Base-by-base conservation (phyloP, 495 filamentous ascomycete species). In the Neurospora sp. region DNA sequence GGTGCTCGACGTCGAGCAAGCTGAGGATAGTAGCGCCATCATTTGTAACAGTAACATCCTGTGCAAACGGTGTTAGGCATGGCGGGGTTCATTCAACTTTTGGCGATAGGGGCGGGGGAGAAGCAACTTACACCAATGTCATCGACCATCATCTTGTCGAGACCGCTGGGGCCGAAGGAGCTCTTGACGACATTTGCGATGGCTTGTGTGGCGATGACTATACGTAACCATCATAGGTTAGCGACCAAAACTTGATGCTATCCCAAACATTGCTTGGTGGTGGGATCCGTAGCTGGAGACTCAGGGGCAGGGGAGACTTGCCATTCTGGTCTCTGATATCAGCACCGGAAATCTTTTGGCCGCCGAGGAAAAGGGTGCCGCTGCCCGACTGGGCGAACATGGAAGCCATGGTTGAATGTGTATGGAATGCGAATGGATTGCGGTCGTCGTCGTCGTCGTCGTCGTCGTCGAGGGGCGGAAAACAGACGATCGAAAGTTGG, bases 131-230 rank as follows among this genome's bases (percentile, higher is more conserved):
- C 92, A 78, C 96, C 96, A 81, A 98, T 98, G 80, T 99, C 96
- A 83, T 99, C 96, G 79, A 99, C 96, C 96, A 99, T 98, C 96
- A 99, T 98, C 89, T 99, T 99, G 80, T 99, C 96, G 76, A 99
- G 85, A 40, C 96, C 96, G 73, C 93, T 97, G 73, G 96, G 96
- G 48, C 96, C 96, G 82, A 98, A 99, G 17, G 96, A 99, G 84
- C 92, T 97, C 85, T 97, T 98, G 81, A 99, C 94, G 71, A 98
- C 93, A 91, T 98, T 98, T 82, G 96, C 92, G 81, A 99, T 98
- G 66, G 94, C 94, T 82, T 97, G 93, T 59, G 96, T 98, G 71
- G 96, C 96, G 73, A 94, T 90, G 42, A 99, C 96, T 97, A 78
- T 19, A 34, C 54, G 24, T 3, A 28, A 19, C 28, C 54, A 66